Base-by-base conservation (phyloP, 1,284 basidiomycete genomes). In the Trichosporon faecale region DNA sequence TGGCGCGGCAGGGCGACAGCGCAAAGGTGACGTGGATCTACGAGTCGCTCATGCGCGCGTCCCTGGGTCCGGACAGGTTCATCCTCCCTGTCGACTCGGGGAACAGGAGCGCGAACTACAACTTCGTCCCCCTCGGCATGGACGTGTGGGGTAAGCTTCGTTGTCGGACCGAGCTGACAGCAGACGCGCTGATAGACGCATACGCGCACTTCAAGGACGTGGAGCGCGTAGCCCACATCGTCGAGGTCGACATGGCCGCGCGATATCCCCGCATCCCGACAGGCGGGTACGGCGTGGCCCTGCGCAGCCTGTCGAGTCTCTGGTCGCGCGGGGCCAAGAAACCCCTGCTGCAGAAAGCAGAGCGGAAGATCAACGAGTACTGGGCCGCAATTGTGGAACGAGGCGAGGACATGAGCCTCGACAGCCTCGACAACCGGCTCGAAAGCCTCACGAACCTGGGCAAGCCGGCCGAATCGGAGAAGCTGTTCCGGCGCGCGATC, bases 141-240 rank as follows among this genome's bases (percentile, higher is more conserved):
- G 40, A 31, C 5, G 66, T 75, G 23, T 77, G 75, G 76, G 9
- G 76, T 77, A 49, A 70, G 76, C 72, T 11, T 23, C 12, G 1
- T 37, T 7, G 3, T 37, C 21, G 8, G 37, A 4, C 11, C 11
- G 11, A 3, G 7, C 64, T 71, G 33, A 68, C 52, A 12, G 7
- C 29, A 66, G 69, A 12, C 8, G 33, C 37, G 40, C 57, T 70
- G 9, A 68, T 49, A 5, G 4, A n/a, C 35, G 63, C 52, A n/a
- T 66, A 52, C 25, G 16, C 16, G 3, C 6, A 11, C n/a, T 14
- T 23, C 29, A 18, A n/a, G 33, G 25, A 35, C 52, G 12, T 33
- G 61, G 33, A 37, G 27, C 31, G 12, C 23, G 25, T 66, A 16
- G 44, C 66, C n/a, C 57, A 44, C 8, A 65, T 74, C 27, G 29